Evolutionary conservation across 768 basidiomycete genomes (phyloP).

Genomic region (Gyrodon lividus): DNA sequence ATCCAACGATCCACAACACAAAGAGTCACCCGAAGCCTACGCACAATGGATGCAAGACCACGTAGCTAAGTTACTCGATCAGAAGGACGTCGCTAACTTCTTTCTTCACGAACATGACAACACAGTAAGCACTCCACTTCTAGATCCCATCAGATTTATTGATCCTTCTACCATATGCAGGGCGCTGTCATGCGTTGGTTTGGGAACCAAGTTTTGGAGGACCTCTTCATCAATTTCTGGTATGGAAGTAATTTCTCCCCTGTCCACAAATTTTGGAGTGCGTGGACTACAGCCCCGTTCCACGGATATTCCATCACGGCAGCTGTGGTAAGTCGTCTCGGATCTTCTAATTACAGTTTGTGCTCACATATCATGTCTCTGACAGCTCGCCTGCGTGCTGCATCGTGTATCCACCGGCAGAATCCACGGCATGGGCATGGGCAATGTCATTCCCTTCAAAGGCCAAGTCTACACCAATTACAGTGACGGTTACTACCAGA

Average conservation of each 20-base stretch:
- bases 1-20: neutral
- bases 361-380: neutral
- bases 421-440: no score
- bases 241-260: neutral
- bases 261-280: neutral
- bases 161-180: neutral
- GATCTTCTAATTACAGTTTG: neutral
- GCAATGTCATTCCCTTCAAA: no score
- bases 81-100: neutral
- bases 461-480: no score
- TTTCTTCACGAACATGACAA: neutral
- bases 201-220: no score
- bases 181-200: neutral
- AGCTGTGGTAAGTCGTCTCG: neutral
- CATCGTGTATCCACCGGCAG: neutral
- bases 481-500: neutral
- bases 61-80: neutral
- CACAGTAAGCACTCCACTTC: neutral
- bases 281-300: neutral
- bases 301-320: neutral
- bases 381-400: neutral
- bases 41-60: neutral
- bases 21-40: neutral
- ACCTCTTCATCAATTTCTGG: neutral
- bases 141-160: neutral